Conservation (phyloP, 1,284 basidiomycete species). For the Butyriboletus appendiculatus region DNA sequence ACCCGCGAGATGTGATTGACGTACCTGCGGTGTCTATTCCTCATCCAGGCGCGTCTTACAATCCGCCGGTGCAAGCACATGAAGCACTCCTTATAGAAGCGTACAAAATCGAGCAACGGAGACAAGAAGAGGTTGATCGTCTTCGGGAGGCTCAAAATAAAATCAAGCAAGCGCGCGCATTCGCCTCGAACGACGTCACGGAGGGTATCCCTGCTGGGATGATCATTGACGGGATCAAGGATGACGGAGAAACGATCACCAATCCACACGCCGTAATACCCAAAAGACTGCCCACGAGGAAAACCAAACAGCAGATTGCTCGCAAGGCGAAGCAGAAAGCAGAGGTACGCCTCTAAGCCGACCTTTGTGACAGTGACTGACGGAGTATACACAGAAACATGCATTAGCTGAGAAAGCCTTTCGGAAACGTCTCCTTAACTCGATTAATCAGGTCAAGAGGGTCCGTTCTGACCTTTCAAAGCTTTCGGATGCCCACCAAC, state of each 20-base stretch:
- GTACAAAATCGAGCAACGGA: conserved; percentile 64
- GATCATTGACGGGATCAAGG: conserved; percentile 50
- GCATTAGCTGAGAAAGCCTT: conserved; percentile 56
- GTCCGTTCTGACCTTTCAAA: conserved; percentile 49
- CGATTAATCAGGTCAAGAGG: conserved; percentile 54
- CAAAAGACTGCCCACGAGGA: conserved; percentile 57
- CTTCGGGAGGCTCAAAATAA: conserved; percentile 55
- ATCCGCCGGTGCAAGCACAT: conserved; percentile 81
- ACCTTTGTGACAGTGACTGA: neutral
- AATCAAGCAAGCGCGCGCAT: conserved; percentile 49
- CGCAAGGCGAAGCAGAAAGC: conserved; percentile 59
- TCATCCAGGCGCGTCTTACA: conserved; percentile 92
- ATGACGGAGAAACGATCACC: conserved; percentile 39
- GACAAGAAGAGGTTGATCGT: conserved; percentile 56
- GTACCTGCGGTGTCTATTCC: conserved; percentile 73
- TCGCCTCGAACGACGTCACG: conserved; percentile 23
- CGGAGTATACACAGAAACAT: conserved; percentile 54
- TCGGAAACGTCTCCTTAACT: conserved; percentile 58
- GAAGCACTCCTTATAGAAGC: conserved; percentile 75
- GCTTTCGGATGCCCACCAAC: conserved; percentile 43
- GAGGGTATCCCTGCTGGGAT: conserved; percentile 53
- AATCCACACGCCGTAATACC: conserved; percentile 36
- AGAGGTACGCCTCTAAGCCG: conserved; percentile 49
- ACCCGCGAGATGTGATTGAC: conserved; percentile 55
- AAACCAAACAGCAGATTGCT: conserved; percentile 73